Conservation (phyloP, 1,139 yeast species). For the Zygoascus meyerae region DNA sequence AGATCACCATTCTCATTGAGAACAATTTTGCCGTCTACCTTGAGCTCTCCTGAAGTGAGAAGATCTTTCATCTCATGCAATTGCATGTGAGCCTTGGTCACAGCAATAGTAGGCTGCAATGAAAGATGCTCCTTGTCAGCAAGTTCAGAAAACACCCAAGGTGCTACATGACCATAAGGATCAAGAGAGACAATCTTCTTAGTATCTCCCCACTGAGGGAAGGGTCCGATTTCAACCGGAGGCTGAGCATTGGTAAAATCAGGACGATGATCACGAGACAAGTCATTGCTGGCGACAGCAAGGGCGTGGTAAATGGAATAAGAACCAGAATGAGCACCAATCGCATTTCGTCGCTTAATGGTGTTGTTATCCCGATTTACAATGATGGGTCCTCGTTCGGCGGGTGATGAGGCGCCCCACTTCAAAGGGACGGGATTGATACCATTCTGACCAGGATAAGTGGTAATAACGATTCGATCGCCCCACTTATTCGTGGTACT, state of each 20-base stretch:
- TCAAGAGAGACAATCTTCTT: slow-evolving; percentile 57
- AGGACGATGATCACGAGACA: slow-evolving; percentile 47
- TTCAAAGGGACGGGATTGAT: slow-evolving; percentile 43
- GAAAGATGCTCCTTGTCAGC: slow-evolving; percentile 41
- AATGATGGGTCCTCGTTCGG: slow-evolving; percentile 51
- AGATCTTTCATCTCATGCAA: slow-evolving; percentile 50
- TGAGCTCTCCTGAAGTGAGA: slow-evolving; percentile 44
- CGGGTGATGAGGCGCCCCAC: slow-evolving; percentile 48
- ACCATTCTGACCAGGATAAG: slow-evolving; percentile 46
- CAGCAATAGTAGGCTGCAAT: slow-evolving; percentile 54
- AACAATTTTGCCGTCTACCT: slow-evolving; percentile 53
- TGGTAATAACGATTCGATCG: slow-evolving; percentile 35
- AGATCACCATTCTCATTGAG: slow-evolving; percentile 52
- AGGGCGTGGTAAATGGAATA: slow-evolving; percentile 56
- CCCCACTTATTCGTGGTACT: slow-evolving; percentile 18
- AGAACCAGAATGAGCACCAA: slow-evolving; percentile 59
- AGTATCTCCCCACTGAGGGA: slow-evolving; percentile 47
- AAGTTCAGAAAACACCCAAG: slow-evolving; percentile 46
- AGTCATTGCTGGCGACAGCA: slow-evolving; percentile 51
- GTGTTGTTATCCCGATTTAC: slow-evolving; percentile 40
- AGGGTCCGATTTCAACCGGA: slow-evolving; percentile 48
- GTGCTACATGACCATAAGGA: slow-evolving; percentile 57
- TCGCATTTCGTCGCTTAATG: slow-evolving; percentile 42
- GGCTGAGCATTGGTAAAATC: slow-evolving; percentile 58
- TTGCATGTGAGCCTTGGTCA: slow-evolving; percentile 57